Conservation (phyloP, 371 early-diverging fungal genomes). For the Rhizopus arrhizus region DNA sequence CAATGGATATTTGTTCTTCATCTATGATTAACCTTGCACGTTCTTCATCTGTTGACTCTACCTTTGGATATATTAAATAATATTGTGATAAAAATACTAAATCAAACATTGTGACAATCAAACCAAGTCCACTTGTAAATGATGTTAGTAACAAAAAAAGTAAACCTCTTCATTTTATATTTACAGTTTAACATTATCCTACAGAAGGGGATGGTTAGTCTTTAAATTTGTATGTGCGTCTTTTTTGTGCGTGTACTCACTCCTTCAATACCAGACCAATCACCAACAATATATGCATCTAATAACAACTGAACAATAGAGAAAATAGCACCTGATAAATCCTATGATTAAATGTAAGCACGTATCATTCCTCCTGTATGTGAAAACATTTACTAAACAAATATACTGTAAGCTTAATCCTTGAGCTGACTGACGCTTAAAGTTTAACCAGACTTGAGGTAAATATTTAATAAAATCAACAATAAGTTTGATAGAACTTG, state of each 20-base stretch:
- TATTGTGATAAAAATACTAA: conserved; percentile 78
- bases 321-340: conserved; percentile 79
- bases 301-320: conserved; percentile 75
- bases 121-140: conserved; percentile 58
- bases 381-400: conserved; percentile 48
- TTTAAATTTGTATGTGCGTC: neutral
- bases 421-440: conserved; percentile 69
- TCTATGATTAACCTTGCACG: conserved; percentile 15
- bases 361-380: neutral
- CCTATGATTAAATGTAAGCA: conserved; percentile 30
- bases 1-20: conserved; percentile 14
- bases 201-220: neutral
- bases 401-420: conserved; percentile 90
- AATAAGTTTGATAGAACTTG: conserved; percentile 70
- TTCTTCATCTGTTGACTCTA: conserved; percentile 10
- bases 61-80: conserved; percentile 57
- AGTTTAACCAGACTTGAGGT: conserved; percentile 82
- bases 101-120: conserved; percentile 73
- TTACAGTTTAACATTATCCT: conserved; percentile 49
- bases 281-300: conserved; percentile 64
- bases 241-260: conserved; percentile 22
- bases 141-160: neutral
- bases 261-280: conserved; percentile 67
- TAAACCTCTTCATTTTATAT: neutral
- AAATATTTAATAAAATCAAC: conserved; percentile 78